Conservation (phyloP, 106 monocot genomes). For the Apostasia ramifera region DNA sequence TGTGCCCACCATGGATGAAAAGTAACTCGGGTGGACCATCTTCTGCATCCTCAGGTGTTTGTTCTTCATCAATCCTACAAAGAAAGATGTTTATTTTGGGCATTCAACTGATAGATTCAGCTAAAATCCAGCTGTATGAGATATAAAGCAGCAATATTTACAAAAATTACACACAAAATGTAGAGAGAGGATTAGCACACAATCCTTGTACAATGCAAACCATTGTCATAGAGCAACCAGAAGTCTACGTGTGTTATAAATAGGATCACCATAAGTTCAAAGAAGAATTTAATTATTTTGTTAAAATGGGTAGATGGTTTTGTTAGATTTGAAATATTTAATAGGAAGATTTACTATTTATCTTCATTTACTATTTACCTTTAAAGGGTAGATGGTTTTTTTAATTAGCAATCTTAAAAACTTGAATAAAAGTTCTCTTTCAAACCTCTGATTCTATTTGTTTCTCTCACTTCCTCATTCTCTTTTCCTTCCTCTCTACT, state of each 20-base stretch:
- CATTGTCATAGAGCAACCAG: no score
- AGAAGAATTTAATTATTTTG: no score
- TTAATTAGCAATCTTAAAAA: not conserved
- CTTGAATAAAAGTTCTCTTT: not conserved
- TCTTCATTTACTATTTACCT: not conserved
- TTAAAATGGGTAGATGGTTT: not conserved
- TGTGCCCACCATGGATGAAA: conserved; percentile 97
- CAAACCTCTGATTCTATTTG: not conserved
- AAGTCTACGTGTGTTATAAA: no score
- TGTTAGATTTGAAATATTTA: not conserved
- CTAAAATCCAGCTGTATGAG: not conserved
- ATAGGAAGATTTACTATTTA: not conserved
- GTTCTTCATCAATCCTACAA: conserved; percentile 76
- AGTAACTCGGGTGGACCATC: conserved; percentile 89
- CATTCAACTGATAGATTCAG: not conserved
- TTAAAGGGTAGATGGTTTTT: not conserved
- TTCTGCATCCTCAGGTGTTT: conserved; percentile 84
- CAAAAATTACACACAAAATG: not conserved
- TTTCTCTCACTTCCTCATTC: not conserved
- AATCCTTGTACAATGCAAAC: no score
- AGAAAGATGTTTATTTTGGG: not conserved
- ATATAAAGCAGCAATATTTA: not conserved
- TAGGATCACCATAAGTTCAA: no score
- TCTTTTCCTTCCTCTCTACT: not conserved
- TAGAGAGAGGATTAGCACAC: no score